Conservation (phyloP, 805 yeast genomes). For the Kluyveromyces nonfermentans region DNA sequence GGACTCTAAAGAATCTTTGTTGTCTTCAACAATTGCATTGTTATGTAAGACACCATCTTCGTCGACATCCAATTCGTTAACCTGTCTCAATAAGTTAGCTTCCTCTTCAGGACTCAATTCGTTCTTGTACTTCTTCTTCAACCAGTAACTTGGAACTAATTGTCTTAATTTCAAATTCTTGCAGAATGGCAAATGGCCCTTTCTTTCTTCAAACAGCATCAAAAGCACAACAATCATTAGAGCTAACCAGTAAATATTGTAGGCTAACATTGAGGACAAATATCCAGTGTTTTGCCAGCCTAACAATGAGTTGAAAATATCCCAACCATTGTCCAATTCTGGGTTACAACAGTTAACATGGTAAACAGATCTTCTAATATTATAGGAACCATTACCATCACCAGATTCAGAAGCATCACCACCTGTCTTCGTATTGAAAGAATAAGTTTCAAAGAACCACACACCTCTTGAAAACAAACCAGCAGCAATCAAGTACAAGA, state of each 20-base stretch:
- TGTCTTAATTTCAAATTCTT: conserved; percentile 39
- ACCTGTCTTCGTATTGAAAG: conserved; percentile 60
- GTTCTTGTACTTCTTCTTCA: conserved; percentile 57
- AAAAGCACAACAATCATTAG: conserved; percentile 45
- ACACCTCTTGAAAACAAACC: conserved; percentile 90
- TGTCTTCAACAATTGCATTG: background rate
- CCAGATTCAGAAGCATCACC: conserved; percentile 95
- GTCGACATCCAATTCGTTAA: conserved; percentile 31
- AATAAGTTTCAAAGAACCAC: conserved; percentile 76
- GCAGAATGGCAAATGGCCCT: conserved; percentile 69
- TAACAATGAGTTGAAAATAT: conserved; percentile 82
- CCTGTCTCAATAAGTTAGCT: conserved; percentile 40
- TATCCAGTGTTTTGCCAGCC: conserved; percentile 99
- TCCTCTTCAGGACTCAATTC: conserved; percentile 46
- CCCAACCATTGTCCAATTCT: conserved; percentile 89
- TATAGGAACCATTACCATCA: conserved; percentile 91
- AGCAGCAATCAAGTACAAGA: conserved; percentile 81
- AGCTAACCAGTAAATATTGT: conserved; percentile 80
- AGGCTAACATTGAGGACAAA: conserved; percentile 80
- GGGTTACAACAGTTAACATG: conserved; percentile 98
- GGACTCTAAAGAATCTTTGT: no score
- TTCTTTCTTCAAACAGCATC: conserved; percentile 76
- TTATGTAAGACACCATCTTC: conserved; percentile 25
- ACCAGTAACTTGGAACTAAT: conserved; percentile 64
- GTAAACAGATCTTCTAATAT: conserved; percentile 73